Percentiles rank a stretch among this genome's conserved stretches.
Conservation (phyloP, 2,329 filamentous ascomycete genomes). For the Hymenoscyphus linearis region DNA sequence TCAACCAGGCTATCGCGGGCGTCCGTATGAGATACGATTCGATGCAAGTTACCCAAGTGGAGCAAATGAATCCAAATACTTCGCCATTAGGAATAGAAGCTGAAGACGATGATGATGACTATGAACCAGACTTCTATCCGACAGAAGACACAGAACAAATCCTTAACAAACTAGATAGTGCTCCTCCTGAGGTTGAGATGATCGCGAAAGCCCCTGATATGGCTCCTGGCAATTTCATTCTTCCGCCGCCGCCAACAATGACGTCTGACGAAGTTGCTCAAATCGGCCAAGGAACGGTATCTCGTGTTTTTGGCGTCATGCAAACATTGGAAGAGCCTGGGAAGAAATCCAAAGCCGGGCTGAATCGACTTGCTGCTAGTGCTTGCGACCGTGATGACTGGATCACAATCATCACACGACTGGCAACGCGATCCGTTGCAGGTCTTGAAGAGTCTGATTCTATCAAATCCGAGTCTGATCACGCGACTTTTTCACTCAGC, state of each 20-base stretch:
- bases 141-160: constrained; percentile 75
- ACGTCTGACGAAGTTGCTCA: constrained; percentile 66
- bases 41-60: constrained; percentile 28
- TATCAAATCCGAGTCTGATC: constrained; percentile 51
- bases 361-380: constrained; percentile 78
- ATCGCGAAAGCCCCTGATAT: constrained; percentile 42
- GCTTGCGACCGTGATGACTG: constrained; percentile 83
- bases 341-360: constrained; percentile 63
- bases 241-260: constrained; percentile 71
- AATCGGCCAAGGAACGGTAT: constrained; percentile 68
- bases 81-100: constrained; percentile 52
- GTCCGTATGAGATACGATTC: constrained; percentile 43
- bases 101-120: constrained; percentile 80
- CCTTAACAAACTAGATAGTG: constrained; percentile 68
- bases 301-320: constrained; percentile 74
- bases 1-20: constrained; percentile 68
- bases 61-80: constrained; percentile 50
- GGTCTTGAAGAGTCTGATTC: constrained; percentile 55
- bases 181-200: constrained; percentile 49
- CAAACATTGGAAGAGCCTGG: constrained; percentile 63
- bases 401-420: constrained; percentile 78
- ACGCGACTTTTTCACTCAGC: constrained; percentile 45
- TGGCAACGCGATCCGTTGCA: constrained; percentile 73
- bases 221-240: constrained; percentile 65
- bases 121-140: constrained; percentile 76